Percentiles rank a stretch among this genome's conserved stretches.
Evolutionary conservation across 1,139 yeast species (phyloP).

Genomic region (Keqinozyma sinolaborantium): DNA sequence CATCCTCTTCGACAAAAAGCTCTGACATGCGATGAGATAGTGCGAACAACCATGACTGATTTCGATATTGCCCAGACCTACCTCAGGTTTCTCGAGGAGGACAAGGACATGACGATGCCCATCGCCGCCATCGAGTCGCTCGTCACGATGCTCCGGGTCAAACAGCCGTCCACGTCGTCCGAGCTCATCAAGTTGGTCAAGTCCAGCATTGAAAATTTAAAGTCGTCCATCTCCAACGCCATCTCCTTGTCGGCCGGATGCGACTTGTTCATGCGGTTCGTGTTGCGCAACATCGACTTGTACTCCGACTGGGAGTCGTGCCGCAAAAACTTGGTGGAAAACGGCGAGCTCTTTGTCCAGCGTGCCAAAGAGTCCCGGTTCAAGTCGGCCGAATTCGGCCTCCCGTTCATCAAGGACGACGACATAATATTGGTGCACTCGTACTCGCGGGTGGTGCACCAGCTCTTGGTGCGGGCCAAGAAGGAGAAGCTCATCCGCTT

Average conservation of each 20-base stretch:
- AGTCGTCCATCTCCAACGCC: conserved; percentile 80
- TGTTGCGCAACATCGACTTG: conserved; percentile 80
- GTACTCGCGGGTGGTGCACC: conserved; percentile 83
- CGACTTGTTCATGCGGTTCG: conserved; percentile 93
- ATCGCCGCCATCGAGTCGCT: conserved; percentile 96
- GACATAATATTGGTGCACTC: conserved; percentile 90
- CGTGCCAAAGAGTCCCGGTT: conserved; percentile 89
- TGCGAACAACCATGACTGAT: conserved; percentile 2
- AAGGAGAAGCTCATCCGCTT: conserved; percentile 69
- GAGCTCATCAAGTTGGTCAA: conserved; percentile 82
- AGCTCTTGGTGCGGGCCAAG: conserved; percentile 73
- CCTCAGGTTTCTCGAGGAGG: conserved; percentile 75
- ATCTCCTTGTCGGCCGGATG: conserved; percentile 96
- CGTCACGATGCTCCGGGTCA: conserved; percentile 74
- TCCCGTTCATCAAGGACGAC: conserved; percentile 89
- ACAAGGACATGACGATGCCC: conserved; percentile 97
- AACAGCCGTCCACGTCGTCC: conserved; percentile 89
- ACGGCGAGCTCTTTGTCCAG: conserved; percentile 87
- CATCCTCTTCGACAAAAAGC: conserved; percentile 7
- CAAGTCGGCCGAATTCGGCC: conserved; percentile 83
- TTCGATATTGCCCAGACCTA: conserved; percentile 84
- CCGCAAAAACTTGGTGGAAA: conserved; percentile 80
- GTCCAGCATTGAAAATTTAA: conserved; percentile 70
- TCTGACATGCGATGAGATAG: not conserved
- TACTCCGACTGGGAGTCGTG: conserved; percentile 98